Percentiles rank a stretch among this genome's conserved stretches.
These are phyloP conservation scores for Fusarium veterinarium DNA, from an alignment of 2,329 filamentous ascomycete species.

Conservation along the genomic window DNA sequence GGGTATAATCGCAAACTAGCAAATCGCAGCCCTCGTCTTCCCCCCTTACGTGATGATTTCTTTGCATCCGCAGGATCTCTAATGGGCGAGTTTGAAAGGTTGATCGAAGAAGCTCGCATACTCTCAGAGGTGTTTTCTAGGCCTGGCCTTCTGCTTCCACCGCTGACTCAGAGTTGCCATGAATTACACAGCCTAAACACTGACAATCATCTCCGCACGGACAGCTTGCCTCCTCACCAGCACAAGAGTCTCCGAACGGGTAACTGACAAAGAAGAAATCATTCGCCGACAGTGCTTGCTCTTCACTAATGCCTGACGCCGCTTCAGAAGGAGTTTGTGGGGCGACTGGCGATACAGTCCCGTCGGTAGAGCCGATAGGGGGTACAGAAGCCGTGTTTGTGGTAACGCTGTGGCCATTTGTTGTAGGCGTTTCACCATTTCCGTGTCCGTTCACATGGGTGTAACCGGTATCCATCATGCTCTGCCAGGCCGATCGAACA, in stretches of 20 bases:
- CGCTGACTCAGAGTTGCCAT: slow-evolving; percentile 50
- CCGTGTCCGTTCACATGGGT: slow-evolving; percentile 43
- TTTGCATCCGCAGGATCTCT: background rate
- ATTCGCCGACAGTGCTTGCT: slow-evolving; percentile 61
- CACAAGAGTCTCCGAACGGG: slow-evolving; percentile 60
- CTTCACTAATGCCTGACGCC: slow-evolving; percentile 59
- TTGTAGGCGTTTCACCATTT: slow-evolving; percentile 32
- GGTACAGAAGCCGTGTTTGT: slow-evolving; percentile 31
- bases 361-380: slow-evolving; percentile 39
- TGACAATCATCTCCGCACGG: slow-evolving; percentile 70
- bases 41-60: background rate
- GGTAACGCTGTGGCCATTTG: slow-evolving; percentile 26
- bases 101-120: background rate
- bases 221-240: slow-evolving; percentile 62
- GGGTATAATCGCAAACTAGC: slow-evolving; percentile 32
- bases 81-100: background rate
- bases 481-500: slow-evolving; percentile 61
- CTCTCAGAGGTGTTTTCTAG: background rate
- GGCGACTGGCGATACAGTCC: slow-evolving; percentile 52
- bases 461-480: slow-evolving; percentile 50
- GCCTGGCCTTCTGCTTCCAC: slow-evolving; percentile 9
- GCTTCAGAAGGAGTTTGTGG: slow-evolving; percentile 61
- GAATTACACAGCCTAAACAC: slow-evolving; percentile 68
- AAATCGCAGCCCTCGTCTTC: background rate
- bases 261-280: slow-evolving; percentile 72